Evolutionary conservation across 2,329 filamentous ascomycete genomes (phyloP), one percentile per base, ranked within the genome.

Genomic region (Ophiostoma piceae): DNA sequence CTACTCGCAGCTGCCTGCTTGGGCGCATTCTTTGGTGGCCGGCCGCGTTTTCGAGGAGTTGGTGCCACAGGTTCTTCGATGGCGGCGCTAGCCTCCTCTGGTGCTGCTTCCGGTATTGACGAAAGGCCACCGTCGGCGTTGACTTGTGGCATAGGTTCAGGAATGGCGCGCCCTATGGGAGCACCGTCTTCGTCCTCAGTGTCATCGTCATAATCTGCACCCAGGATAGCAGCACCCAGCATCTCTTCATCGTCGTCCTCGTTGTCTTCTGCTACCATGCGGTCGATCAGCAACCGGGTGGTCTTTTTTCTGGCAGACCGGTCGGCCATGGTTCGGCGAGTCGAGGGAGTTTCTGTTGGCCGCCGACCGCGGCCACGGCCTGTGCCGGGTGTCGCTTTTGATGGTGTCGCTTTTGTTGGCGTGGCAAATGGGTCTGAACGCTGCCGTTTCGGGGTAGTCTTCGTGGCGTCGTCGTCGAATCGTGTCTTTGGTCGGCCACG

Each of bases 271-370:
- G 85, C 84, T 12, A 90, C 83, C 7, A 88, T 88, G 62, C 88
- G 88, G 76, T 94, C 88, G 51, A 96, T 89, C 68, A 97, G 80
- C 3, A 88, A 87, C 68, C 88, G 85, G 29, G 90, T 91, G 77
- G 92, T 96, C 82, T 97, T 97, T 76, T 89, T 89, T 75, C 91
- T 88, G 1, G 94, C 94, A 5, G 94, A 97, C 67, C 91, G 88
- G 79, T 97, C 92, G 26, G 90, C 90, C 73, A 92, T 90, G 72
- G 85, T 87, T 60, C 85, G 83, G 74, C 88, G 85, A 29, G 71
- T 70, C 51, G 86, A 85, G 0, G 91, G 90, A 0, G 90, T 92
- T 47, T 76, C 74, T 43, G 37, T 66, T 5, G 26, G 4, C 12
- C 65, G 37, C 22, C 65, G 65, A 80, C 76, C 4, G 6, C 47